Evolutionary conservation across 2,329 filamentous ascomycete species (phyloP).

Genomic region (Cercospora zeina): DNA sequence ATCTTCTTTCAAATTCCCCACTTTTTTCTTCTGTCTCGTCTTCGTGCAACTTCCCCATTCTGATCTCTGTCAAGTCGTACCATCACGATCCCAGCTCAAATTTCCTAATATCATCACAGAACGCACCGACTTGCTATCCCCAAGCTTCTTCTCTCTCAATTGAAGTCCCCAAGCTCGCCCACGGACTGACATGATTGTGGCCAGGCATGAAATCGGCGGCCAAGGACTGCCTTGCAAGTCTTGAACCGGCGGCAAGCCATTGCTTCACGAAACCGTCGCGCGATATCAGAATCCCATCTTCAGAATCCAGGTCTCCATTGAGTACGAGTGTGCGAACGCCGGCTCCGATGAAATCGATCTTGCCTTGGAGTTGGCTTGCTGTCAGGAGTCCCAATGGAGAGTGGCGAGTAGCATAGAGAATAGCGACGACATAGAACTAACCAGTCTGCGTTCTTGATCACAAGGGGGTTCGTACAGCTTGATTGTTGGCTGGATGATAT

Average conservation of each 20-base stretch:
- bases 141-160: constrained; percentile 34
- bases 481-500: constrained; percentile 32
- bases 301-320: constrained; percentile 34
- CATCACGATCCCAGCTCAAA: not conserved
- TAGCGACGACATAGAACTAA: constrained; percentile 33
- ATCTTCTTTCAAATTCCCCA: not conserved
- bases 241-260: constrained; percentile 27
- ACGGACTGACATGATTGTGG: constrained; percentile 36
- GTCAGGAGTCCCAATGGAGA: constrained; percentile 31
- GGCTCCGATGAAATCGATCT: constrained; percentile 26
- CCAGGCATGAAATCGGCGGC: constrained; percentile 32
- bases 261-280: constrained; percentile 32
- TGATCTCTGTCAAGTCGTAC: not conserved
- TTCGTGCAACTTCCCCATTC: not conserved
- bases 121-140: constrained; percentile 31
- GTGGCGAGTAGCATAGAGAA: too few species aligned
- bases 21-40: not conserved
- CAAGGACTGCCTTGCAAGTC: constrained; percentile 25
- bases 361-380: constrained; percentile 15
- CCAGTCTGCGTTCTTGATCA: constrained; percentile 31
- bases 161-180: constrained; percentile 29
- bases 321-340: constrained; percentile 28
- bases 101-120: constrained; percentile 30
- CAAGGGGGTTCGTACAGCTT: constrained; percentile 30
- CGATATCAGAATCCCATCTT: constrained; percentile 32